Evolutionary conservation across 2,329 filamentous ascomycete species (phyloP).

Genomic region (Aotearoamyces nothofagi): DNA sequence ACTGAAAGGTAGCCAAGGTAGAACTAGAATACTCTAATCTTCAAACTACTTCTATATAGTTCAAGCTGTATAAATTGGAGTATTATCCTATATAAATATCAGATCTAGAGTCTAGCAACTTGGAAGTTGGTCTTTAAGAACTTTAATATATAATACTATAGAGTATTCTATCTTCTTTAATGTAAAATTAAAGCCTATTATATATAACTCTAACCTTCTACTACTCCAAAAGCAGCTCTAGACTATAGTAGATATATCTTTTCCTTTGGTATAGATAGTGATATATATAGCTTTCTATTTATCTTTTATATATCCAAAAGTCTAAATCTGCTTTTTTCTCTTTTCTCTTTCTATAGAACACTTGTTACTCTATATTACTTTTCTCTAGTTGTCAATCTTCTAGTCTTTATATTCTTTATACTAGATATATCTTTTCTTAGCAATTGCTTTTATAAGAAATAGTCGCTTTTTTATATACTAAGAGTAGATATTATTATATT

Average conservation of each 20-base stretch:
- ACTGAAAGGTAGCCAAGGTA: slow-evolving; percentile 1
- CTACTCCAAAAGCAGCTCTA: slow-evolving; percentile 6
- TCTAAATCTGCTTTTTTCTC: slow-evolving; percentile 3
- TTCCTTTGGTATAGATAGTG: slow-evolving; percentile 6
- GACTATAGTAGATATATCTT: slow-evolving; percentile 7
- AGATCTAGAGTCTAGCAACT: slow-evolving; percentile 2
- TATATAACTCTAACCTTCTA: slow-evolving; percentile 3
- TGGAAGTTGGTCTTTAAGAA: slow-evolving; percentile 5
- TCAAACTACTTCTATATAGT: slow-evolving; percentile 6
- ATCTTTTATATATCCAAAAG: slow-evolving; percentile 2
- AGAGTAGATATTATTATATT: neutral
- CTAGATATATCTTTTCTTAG: slow-evolving; percentile 1
- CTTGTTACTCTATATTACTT: slow-evolving; percentile 7
- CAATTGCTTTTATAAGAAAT: slow-evolving; percentile 1
- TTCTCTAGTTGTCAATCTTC: slow-evolving; percentile 3
- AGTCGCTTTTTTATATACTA: neutral
- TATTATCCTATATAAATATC: slow-evolving; percentile 11
- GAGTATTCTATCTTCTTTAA: slow-evolving; percentile 7
- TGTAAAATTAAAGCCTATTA: slow-evolving; percentile 5
- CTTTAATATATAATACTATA: slow-evolving; percentile 5
- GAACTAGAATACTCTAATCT: slow-evolving; percentile 1
- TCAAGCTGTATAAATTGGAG: slow-evolving; percentile 7
- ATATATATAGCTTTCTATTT: slow-evolving; percentile 3
- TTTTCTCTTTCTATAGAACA: slow-evolving; percentile 6
- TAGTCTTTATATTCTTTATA: neutral